Evolutionary conservation across 1,284 basidiomycete species (phyloP).

Genomic region (Inonotus hispidus): DNA sequence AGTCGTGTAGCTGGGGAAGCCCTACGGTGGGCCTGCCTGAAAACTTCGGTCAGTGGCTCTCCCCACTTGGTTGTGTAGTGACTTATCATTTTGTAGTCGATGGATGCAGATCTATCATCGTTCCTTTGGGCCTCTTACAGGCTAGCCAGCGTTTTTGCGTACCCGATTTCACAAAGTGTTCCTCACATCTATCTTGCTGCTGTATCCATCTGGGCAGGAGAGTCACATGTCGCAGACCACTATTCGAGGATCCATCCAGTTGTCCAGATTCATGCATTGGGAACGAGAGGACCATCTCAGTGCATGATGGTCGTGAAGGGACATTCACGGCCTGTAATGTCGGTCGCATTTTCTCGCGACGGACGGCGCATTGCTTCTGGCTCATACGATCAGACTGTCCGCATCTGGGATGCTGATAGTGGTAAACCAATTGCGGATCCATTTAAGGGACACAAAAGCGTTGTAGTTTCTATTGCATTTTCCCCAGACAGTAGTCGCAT

Average conservation of each 20-base stretch:
- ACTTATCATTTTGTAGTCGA: neutral
- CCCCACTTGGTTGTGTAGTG: neutral
- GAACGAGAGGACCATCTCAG: neutral
- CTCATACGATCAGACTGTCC: neutral
- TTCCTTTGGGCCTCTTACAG: neutral
- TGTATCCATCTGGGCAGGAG: neutral
- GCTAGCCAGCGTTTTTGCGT: neutral
- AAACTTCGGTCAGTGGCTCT: neutral
- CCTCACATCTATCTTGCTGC: neutral
- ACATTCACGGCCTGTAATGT: neutral
- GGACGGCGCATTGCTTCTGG: constrained; percentile 5
- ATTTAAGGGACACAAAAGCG: neutral
- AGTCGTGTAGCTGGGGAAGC: neutral
- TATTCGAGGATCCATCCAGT: neutral
- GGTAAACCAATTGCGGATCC: neutral
- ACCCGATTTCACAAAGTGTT: neutral
- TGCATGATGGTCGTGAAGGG: neutral
- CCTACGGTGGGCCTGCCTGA: neutral
- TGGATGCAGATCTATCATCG: neutral
- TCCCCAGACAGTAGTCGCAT: neutral
- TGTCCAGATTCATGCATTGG: neutral
- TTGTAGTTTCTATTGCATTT: neutral
- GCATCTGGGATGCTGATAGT: constrained; percentile 6
- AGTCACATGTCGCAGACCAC: neutral
- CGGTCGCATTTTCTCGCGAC: neutral